Evolutionary conservation across 108 stramenopile species (phyloP).

Genomic region (Pseudonitzschia delicatissima): DNA sequence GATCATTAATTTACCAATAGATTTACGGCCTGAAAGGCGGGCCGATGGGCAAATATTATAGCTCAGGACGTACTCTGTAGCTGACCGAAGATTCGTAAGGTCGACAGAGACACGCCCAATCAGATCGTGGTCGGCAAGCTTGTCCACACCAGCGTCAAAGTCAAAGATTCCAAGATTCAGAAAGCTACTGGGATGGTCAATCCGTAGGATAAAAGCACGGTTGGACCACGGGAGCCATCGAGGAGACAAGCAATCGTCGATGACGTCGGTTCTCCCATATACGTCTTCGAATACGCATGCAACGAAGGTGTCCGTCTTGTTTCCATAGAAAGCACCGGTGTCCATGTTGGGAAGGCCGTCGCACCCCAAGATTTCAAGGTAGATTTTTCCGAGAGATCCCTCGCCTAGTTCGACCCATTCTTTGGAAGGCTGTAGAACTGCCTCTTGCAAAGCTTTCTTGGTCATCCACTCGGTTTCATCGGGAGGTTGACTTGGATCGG

Average conservation of each 20-base stretch:
- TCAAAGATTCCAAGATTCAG: conserved; percentile 76
- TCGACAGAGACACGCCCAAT: conserved; percentile 74
- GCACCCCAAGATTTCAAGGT: conserved; percentile 65
- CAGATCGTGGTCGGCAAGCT: conserved; percentile 51
- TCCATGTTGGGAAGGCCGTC: conserved; percentile 77
- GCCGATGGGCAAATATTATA: conserved; percentile 61
- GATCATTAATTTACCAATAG: conserved; percentile 34
- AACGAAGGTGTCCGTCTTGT: conserved; percentile 79
- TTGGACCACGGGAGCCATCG: conserved; percentile 78
- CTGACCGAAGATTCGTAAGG: conserved; percentile 52
- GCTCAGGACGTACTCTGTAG: conserved; percentile 60
- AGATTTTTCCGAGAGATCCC: conserved; percentile 63
- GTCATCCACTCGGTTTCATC: conserved; percentile 75
- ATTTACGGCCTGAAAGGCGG: conserved; percentile 24
- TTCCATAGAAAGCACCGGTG: conserved; percentile 44
- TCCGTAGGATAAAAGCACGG: conserved; percentile 72
- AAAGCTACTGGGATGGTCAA: conserved; percentile 61
- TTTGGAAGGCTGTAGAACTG: conserved; percentile 40
- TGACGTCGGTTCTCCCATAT: conserved; percentile 54
- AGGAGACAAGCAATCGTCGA: conserved; percentile 73
- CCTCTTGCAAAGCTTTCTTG: conserved; percentile 46
- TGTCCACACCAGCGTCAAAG: conserved; percentile 42
- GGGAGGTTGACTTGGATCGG: conserved; percentile 52
- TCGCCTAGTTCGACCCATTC: conserved; percentile 69
- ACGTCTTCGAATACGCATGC: conserved; percentile 65